These are phyloP conservation scores for Trichoderma guizhouense DNA, from an alignment of 2,329 filamentous ascomycete genomes.

Conservation along the genomic window DNA sequence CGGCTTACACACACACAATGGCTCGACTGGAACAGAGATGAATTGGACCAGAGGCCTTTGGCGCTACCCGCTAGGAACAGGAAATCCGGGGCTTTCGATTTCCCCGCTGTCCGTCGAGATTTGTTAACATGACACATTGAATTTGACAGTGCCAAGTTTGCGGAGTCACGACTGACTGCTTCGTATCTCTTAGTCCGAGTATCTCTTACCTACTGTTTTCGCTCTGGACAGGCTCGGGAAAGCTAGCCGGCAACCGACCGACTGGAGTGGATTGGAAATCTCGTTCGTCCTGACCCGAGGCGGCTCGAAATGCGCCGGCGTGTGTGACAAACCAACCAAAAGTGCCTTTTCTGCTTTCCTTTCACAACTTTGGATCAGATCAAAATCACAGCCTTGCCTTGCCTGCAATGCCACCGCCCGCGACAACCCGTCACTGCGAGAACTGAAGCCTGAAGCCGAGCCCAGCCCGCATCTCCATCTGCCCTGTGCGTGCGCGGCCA, in stretches of 20 bases:
- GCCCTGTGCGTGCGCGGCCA: constrained; percentile 14
- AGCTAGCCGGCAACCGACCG: not conserved
- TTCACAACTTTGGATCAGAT: not conserved
- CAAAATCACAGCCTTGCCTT: not conserved
- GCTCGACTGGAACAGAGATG: not conserved
- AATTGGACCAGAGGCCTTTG: not conserved
- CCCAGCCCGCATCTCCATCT: constrained; percentile 2
- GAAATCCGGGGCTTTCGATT: not conserved
- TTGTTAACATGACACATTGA: not conserved
- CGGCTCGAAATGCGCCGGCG: not conserved
- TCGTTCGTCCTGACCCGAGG: not conserved
- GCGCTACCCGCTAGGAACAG: not conserved
- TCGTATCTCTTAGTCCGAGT: not conserved
- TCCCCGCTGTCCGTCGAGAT: not conserved
- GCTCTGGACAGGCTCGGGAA: not conserved
- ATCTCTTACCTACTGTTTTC: not conserved
- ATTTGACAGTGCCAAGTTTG: not conserved
- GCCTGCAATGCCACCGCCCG: constrained; percentile 22
- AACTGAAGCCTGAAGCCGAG: not conserved
- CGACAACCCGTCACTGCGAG: constrained; percentile 3
- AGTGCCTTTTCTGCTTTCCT: not conserved
- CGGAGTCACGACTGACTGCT: not conserved
- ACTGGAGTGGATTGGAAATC: not conserved
- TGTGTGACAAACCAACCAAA: not conserved
- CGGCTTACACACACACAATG: not conserved